Base-by-base conservation (phyloP, 2,329 filamentous ascomycete species). In the Xylaria sp. region DNA sequence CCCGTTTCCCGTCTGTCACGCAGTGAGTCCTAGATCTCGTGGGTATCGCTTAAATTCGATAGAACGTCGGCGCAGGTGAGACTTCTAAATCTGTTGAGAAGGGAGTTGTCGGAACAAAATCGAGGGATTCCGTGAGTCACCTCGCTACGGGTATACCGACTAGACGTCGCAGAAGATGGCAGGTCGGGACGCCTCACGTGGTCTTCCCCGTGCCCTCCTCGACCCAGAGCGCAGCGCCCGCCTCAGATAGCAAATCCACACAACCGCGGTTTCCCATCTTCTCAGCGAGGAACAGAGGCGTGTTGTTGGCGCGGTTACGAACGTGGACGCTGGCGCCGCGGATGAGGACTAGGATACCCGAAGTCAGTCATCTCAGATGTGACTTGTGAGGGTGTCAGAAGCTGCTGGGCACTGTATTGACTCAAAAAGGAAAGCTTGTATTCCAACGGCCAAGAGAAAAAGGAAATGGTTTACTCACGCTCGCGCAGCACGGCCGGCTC, bases 321-420 rank as follows among this genome's bases (percentile, higher is more conserved):
- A 85, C 84, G 76, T 92, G 90, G 6, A 92, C 89, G 74, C 88
- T 90, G n/a, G 88, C 89, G 8, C 90, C 90, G 23, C 84, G 82
- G 48, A 81, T 81, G 13, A 92, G 82, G 55, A 92, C n/a, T n/a
- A n/a, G n/a, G n/a, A n/a, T n/a, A n/a, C n/a, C n/a, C n/a, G n/a
- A n/a, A n/a, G n/a, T n/a, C n/a, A n/a, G n/a, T n/a, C n/a, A n/a
- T n/a, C n/a, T n/a, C n/a, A n/a, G n/a, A n/a, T n/a, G n/a, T n/a
- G n/a, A n/a, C n/a, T n/a, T n/a, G n/a, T n/a, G n/a, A n/a, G n/a
- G n/a, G n/a, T n/a, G n/a, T n/a, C n/a, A n/a, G n/a, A n/a, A n/a
- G n/a, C n/a, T n/a, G n/a, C n/a, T n/a, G n/a, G n/a, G n/a, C n/a
- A n/a, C n/a, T n/a, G n/a, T n/a, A n/a, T n/a, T n/a, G n/a, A n/a